Percentiles rank a stretch among this genome's conserved stretches.
Evolutionary conservation across 805 yeast genomes (phyloP).

Genomic region (Spathaspora arborariae): DNA sequence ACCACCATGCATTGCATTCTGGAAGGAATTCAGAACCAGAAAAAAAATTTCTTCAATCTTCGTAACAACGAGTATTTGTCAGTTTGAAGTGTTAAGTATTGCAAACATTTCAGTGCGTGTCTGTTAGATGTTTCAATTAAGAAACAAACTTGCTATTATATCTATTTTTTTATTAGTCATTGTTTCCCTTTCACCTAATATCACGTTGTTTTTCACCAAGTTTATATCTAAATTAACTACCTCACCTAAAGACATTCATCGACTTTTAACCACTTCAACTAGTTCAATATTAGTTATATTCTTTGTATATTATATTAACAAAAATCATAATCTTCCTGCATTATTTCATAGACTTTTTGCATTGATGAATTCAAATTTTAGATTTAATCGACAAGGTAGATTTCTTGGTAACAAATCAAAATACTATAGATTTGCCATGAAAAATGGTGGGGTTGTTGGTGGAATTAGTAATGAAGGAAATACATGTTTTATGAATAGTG

Average conservation of each 20-base stretch:
- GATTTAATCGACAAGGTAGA: conserved; percentile 4
- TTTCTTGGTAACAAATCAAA: conserved; percentile 12
- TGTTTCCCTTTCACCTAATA: background rate
- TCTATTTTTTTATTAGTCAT: background rate
- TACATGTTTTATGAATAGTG: conserved; percentile 93
- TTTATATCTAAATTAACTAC: background rate
- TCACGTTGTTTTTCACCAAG: background rate
- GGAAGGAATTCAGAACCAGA: too few species aligned
- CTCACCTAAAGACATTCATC: background rate
- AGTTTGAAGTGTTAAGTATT: too few species aligned
- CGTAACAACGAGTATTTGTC: too few species aligned
- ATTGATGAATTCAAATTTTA: conserved; percentile 15
- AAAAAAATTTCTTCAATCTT: too few species aligned
- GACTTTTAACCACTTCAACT: conserved; percentile 4
- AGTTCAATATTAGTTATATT: conserved; percentile 4
- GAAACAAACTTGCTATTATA: background rate
- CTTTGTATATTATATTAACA: conserved; percentile 1
- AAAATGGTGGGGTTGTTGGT: conserved; percentile 72
- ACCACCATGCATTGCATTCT: too few species aligned
- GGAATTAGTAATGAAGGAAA: conserved; percentile 89
- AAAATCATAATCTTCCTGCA: conserved; percentile 7
- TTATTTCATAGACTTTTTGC: conserved; percentile 6
- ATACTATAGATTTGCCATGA: conserved; percentile 40
- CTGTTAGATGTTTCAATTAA: background rate
- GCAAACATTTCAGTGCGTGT: background rate